A percentile compares a stretch with the other conserved stretches of the same genome.
These are phyloP conservation scores for Gossypium sturtianum DNA, from an alignment of 345 rosid genomes.

Conservation along the genomic window DNA sequence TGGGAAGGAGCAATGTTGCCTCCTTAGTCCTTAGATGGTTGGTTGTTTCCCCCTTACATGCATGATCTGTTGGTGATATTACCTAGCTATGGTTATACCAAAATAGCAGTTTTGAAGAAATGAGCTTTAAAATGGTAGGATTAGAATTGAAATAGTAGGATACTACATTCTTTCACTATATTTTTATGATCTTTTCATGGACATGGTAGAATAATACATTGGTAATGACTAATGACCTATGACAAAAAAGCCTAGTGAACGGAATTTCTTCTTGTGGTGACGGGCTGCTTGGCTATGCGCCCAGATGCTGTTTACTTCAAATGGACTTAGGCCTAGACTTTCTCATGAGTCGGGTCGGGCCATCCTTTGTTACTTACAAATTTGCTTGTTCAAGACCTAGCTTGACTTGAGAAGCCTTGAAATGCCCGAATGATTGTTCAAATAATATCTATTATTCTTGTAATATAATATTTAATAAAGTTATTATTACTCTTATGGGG, in stretches of 20 bases:
- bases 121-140: neutral
- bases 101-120: neutral
- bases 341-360: neutral
- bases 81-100: neutral
- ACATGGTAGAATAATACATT: neutral
- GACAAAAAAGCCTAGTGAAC: neutral
- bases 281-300: neutral
- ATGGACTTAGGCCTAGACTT: neutral
- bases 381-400: neutral
- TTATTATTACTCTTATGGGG: neutral
- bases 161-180: neutral
- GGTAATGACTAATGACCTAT: neutral
- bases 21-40: neutral
- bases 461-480: neutral
- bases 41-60: neutral
- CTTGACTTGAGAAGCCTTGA: neutral
- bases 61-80: neutral
- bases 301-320: neutral
- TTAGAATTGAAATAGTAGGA: neutral
- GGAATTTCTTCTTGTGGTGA: neutral
- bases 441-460: too few relatives aligned
- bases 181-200: neutral
- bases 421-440: neutral
- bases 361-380: too few relatives aligned
- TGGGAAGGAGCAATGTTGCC: neutral